Evolutionary conservation across 2,329 filamentous ascomycete species (phyloP).

Genomic region (Fusarium sp.): DNA sequence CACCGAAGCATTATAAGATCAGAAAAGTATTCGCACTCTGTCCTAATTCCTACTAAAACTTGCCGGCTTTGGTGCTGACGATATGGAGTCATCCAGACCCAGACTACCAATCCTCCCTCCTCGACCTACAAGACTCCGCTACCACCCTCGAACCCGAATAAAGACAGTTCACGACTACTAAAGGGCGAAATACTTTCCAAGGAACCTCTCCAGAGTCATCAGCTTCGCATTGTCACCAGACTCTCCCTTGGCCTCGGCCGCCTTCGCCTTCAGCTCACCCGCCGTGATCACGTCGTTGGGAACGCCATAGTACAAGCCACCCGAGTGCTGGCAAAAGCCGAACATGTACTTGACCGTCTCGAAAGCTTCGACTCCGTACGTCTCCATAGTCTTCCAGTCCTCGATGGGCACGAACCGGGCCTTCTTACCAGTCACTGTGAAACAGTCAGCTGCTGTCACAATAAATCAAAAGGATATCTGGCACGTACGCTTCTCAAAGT

Average conservation of each 20-base stretch:
- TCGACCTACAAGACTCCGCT: neutral
- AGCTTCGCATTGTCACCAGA: slow-evolving; percentile 34
- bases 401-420: slow-evolving; percentile 46
- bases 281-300: slow-evolving; percentile 43
- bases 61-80: neutral
- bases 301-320: slow-evolving; percentile 47
- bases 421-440: slow-evolving; percentile 47
- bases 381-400: slow-evolving; percentile 49
- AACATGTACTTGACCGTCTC: slow-evolving; percentile 53
- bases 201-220: slow-evolving; percentile 41
- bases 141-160: neutral
- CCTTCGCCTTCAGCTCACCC: slow-evolving; percentile 45
- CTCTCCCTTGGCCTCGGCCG: slow-evolving; percentile 42
- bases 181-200: slow-evolving; percentile 36
- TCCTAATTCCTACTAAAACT: neutral
- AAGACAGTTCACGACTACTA: neutral
- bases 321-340: slow-evolving; percentile 50
- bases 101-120: neutral
- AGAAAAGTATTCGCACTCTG: neutral
- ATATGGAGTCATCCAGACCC: neutral
- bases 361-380: slow-evolving; percentile 46
- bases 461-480: neutral
- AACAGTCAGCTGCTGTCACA: slow-evolving; percentile 6
- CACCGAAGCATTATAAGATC: neutral
- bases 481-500: slow-evolving; percentile 48